These are phyloP conservation scores for Plectosphaerella sp. DNA, from an alignment of 2,329 filamentous ascomycete genomes.

Conservation along the genomic window DNA sequence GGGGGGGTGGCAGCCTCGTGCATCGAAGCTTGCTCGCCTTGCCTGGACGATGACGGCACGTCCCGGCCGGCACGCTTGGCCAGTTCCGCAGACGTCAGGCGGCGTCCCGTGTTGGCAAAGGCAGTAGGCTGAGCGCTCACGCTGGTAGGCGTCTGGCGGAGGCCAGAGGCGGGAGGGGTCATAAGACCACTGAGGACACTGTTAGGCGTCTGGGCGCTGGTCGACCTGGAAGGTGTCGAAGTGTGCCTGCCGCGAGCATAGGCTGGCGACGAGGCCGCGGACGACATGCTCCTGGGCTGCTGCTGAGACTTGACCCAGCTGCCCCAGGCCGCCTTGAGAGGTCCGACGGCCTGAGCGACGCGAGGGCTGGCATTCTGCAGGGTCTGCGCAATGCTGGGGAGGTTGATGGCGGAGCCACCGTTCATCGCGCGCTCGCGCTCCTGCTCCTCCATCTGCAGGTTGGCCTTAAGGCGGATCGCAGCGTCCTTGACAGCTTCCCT, in stretches of 20 bases:
- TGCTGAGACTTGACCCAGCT: slow-evolving; percentile 79
- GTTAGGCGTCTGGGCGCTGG: slow-evolving; percentile 45
- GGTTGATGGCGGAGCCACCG: slow-evolving; percentile 59
- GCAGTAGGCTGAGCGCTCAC: slow-evolving; percentile 51
- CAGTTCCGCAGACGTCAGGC: slow-evolving; percentile 48
- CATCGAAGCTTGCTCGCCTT: slow-evolving; percentile 33
- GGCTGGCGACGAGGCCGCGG: slow-evolving; percentile 39
- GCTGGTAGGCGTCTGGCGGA: slow-evolving; percentile 55
- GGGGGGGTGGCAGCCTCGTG: slow-evolving; percentile 32
- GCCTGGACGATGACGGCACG: slow-evolving; percentile 19
- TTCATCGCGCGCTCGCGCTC: slow-evolving; percentile 83
- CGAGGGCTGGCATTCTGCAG: slow-evolving; percentile 77
- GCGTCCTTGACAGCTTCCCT: slow-evolving; percentile 79
- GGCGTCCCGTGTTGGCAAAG: slow-evolving; percentile 55
- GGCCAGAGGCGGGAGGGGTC: slow-evolving; percentile 78
- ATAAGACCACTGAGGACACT: slow-evolving; percentile 73
- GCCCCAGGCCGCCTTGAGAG: slow-evolving; percentile 85
- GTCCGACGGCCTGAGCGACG: slow-evolving; percentile 76
- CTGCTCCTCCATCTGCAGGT: slow-evolving; percentile 96
- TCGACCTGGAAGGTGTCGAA: slow-evolving; percentile 56
- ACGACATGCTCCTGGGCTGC: slow-evolving; percentile 36
- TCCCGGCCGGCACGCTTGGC: slow-evolving; percentile 28
- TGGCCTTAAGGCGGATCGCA: slow-evolving; percentile 87
- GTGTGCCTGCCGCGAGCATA: slow-evolving; percentile 22
- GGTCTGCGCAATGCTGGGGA: slow-evolving; percentile 74